phyloP scores from a whole-genome alignment of 306 rosid genomes.

The Morella rubra region DNA sequence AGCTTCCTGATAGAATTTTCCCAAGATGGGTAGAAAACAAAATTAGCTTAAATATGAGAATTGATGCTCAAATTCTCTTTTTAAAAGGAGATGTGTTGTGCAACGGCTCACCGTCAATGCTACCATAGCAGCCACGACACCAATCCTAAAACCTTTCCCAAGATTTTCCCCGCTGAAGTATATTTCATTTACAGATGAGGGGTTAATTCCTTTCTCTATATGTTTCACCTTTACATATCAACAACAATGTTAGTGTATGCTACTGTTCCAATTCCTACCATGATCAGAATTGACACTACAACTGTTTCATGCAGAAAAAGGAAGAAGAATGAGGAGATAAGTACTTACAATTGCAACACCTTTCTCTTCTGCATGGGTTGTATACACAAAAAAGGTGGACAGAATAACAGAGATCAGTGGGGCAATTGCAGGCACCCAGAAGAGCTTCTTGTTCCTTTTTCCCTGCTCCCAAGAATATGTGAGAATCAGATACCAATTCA shows the following conservation, averaged over 20 bases:
- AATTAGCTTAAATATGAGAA: constrained; percentile 12
- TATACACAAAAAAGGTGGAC: constrained; percentile 79
- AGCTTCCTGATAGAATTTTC: constrained; percentile 67
- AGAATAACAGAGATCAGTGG: constrained; percentile 81
- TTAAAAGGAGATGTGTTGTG: constrained; percentile 27
- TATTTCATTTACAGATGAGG: constrained; percentile 65
- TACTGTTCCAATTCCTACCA: constrained; percentile 9
- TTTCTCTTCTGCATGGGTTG: constrained; percentile 81
- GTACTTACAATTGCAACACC: constrained; percentile 87
- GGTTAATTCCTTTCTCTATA: constrained; percentile 82
- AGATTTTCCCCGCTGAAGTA: constrained; percentile 69
- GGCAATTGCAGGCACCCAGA: constrained; percentile 97
- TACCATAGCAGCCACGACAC: constrained; percentile 81
- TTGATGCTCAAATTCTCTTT: constrained; percentile 17
- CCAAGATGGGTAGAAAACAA: neutral
- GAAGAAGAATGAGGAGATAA: constrained; percentile 4
- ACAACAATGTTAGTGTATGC: constrained; percentile 8
- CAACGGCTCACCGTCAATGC: constrained; percentile 74
- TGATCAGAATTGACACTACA: constrained; percentile 7
- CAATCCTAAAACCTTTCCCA: constrained; percentile 72
- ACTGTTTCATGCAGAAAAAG: neutral
- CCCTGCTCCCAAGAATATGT: constrained; percentile 55
- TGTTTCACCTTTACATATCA: constrained; percentile 64
- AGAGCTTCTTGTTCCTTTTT: constrained; percentile 67
- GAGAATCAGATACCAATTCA: constrained; percentile 31